These are phyloP conservation scores for Aureobasidium sp. DNA, from an alignment of 2,329 filamentous ascomycete genomes.

Conservation along the genomic window DNA sequence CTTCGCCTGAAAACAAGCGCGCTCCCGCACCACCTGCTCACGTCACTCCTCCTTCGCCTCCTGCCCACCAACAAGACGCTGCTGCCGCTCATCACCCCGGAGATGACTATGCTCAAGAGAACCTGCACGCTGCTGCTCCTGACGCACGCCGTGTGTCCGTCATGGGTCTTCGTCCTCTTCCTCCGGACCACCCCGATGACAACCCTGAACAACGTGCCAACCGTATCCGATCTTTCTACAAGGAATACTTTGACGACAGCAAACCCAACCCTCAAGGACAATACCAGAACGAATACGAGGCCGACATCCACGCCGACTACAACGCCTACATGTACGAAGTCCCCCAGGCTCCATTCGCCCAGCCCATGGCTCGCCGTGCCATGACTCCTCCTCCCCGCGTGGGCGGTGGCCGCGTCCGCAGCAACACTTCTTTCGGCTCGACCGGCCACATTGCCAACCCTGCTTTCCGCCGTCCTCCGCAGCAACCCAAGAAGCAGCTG, in stretches of 20 bases:
- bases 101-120: background rate
- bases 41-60: slow-evolving; percentile 5
- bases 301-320: slow-evolving; percentile 50
- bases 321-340: slow-evolving; percentile 47
- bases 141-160: slow-evolving; percentile 43
- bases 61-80: background rate
- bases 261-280: slow-evolving; percentile 38
- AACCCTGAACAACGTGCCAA: slow-evolving; percentile 93
- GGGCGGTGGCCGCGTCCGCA: slow-evolving; percentile 38
- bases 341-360: slow-evolving; percentile 55
- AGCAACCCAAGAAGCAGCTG: slow-evolving; percentile 45
- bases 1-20: background rate
- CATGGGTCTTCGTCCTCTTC: slow-evolving; percentile 69
- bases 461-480: slow-evolving; percentile 21
- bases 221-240: slow-evolving; percentile 96
- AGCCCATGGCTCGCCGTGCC: slow-evolving; percentile 69
- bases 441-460: slow-evolving; percentile 28
- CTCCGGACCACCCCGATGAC: slow-evolving; percentile 76
- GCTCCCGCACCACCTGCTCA: slow-evolving; percentile 2
- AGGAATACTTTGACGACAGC: slow-evolving; percentile 94
- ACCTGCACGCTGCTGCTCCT: slow-evolving; percentile 15
- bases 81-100: background rate
- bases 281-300: slow-evolving; percentile 52
- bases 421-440: slow-evolving; percentile 39
- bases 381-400: slow-evolving; percentile 87